Conservation (phyloP, 345 rosid genomes). For the Linum tenue region DNA sequence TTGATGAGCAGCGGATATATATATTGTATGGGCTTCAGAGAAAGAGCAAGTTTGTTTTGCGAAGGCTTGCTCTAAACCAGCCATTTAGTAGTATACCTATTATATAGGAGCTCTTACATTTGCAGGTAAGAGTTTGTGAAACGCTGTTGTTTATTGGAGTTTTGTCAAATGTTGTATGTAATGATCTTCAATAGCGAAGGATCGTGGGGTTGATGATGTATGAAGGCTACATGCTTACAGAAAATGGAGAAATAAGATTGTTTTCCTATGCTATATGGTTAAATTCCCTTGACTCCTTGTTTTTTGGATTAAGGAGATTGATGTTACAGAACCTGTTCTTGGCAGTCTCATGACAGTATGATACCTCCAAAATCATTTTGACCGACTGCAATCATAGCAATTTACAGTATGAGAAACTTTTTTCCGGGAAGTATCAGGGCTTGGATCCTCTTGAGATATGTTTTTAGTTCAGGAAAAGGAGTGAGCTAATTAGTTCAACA, state of each 20-base stretch:
- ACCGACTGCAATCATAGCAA: too few relatives aligned
- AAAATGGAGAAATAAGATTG: not conserved
- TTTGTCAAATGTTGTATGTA: too few relatives aligned
- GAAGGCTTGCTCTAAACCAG: too few relatives aligned
- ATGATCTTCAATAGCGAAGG: not conserved
- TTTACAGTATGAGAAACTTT: too few relatives aligned
- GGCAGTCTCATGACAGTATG: not conserved
- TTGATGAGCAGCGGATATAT: conserved; percentile 6
- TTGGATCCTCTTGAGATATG: too few relatives aligned
- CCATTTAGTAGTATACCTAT: too few relatives aligned
- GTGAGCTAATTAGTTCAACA: not conserved
- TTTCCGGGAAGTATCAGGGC: too few relatives aligned
- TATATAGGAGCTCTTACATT: too few relatives aligned
- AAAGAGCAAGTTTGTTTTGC: not conserved
- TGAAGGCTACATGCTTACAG: not conserved
- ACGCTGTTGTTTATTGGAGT: too few relatives aligned
- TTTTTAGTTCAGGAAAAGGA: too few relatives aligned
- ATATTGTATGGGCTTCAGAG: not conserved
- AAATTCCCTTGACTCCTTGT: not conserved
- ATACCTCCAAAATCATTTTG: too few relatives aligned
- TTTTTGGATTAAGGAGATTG: not conserved
- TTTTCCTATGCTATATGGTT: not conserved
- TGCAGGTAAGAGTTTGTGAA: too few relatives aligned
- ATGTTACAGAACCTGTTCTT: not conserved
- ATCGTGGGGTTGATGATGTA: not conserved